A percentile compares a stretch with the other conserved stretches of the same genome.
Evolutionary conservation across 352 stramenopile species (phyloP).

Genomic region (Phytophthora lateralis): DNA sequence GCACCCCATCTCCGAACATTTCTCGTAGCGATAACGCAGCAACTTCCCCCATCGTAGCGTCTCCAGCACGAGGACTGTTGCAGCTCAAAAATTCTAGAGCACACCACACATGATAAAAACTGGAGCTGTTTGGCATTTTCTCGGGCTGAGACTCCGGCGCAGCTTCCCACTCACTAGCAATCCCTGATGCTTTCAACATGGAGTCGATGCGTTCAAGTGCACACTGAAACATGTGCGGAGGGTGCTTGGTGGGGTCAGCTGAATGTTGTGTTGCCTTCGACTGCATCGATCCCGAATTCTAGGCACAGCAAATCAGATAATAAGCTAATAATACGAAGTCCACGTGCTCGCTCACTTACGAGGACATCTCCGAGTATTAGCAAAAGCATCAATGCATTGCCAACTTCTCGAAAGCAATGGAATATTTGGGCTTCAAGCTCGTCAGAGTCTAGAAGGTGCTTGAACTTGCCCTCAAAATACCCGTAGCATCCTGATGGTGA

Average conservation of each 20-base stretch:
- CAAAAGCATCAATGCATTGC: slow-evolving; percentile 77
- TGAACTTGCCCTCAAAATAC: slow-evolving; percentile 86
- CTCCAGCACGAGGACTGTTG: slow-evolving; percentile 22
- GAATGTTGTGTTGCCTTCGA: slow-evolving; percentile 7
- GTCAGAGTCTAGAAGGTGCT: slow-evolving; percentile 75
- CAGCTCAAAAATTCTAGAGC: slow-evolving; percentile 71
- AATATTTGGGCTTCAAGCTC: slow-evolving; percentile 87
- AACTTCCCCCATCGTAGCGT: slow-evolving; percentile 4
- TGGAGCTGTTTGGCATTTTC: slow-evolving; percentile 45
- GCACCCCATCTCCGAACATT: slow-evolving; percentile 63
- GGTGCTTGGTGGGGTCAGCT: background rate
- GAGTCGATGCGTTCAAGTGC: slow-evolving; percentile 31
- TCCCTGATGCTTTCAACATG: slow-evolving; percentile 40
- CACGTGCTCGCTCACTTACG: slow-evolving; percentile 23
- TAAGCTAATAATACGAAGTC: background rate
- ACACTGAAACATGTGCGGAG: slow-evolving; percentile 28
- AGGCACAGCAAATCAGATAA: background rate
- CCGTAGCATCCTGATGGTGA: slow-evolving; percentile 57
- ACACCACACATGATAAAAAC: slow-evolving; percentile 70
- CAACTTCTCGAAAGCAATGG: slow-evolving; percentile 79
- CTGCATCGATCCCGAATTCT: slow-evolving; percentile 21
- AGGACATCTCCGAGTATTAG: slow-evolving; percentile 42
- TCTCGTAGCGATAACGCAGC: slow-evolving; percentile 29
- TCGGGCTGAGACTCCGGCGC: slow-evolving; percentile 42
- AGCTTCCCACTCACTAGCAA: slow-evolving; percentile 49